A percentile compares a stretch with the other conserved stretches of the same genome.
Evolutionary conservation across 768 basidiomycete genomes (phyloP).

Genomic region (Leccinum truebloodii): DNA sequence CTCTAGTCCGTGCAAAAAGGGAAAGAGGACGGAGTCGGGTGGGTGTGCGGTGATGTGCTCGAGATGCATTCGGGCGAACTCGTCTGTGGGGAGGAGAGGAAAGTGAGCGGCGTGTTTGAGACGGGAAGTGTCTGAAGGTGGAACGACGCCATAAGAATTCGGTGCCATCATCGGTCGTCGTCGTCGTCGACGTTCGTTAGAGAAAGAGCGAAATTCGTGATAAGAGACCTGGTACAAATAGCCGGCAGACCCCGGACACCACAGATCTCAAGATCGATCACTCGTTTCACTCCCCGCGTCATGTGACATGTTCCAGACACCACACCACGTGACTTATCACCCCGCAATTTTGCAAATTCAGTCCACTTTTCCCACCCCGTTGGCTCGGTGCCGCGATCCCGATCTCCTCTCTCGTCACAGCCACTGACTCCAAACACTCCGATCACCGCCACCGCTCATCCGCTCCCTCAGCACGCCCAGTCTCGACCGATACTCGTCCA

Average conservation of each 20-base stretch:
- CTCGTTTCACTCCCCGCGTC: constrained; percentile 18
- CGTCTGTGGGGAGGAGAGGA: constrained; percentile 40
- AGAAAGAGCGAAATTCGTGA: constrained; percentile 5
- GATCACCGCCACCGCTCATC: constrained; percentile 38
- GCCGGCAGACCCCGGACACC: constrained; percentile 18
- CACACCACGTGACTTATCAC: constrained; percentile 16
- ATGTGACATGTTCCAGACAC: constrained; percentile 19
- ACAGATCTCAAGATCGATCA: constrained; percentile 23
- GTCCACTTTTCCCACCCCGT: constrained; percentile 14
- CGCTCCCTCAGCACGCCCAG: constrained; percentile 66
- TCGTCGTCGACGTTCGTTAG: not conserved
- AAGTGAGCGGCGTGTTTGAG: constrained; percentile 10
- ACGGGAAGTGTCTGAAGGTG: constrained; percentile 8
- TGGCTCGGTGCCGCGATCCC: constrained; percentile 20
- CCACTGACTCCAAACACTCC: constrained; percentile 59
- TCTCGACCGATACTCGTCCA: constrained; percentile 87
- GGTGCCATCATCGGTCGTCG: constrained; percentile 15
- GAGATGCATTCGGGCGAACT: constrained; percentile 64
- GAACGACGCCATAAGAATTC: constrained; percentile 24
- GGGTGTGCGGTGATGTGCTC: constrained; percentile 68
- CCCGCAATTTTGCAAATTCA: constrained; percentile 28
- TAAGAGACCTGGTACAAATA: constrained; percentile 29
- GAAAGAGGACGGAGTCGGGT: constrained; percentile 81
- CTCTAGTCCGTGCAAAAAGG: constrained; percentile 87
- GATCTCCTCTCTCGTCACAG: constrained; percentile 37